Evolutionary conservation across 2,329 filamentous ascomycete genomes (phyloP).

Genomic region (Aspergillus costaricaensis): DNA sequence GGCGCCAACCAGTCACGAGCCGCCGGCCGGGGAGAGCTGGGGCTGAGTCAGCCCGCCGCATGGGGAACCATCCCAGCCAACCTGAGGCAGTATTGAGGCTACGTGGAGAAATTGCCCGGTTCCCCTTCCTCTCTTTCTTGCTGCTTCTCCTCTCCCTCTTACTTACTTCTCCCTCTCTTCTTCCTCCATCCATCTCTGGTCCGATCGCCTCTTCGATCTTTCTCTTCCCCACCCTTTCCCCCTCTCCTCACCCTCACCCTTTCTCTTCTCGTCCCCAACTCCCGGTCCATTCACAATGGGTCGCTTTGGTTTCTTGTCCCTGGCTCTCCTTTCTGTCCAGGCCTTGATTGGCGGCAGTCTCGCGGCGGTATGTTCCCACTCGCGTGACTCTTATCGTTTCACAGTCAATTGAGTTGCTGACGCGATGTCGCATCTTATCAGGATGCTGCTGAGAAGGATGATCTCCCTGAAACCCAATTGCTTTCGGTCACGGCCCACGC

Average conservation of each 20-base stretch:
- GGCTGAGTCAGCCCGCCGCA: constrained; percentile 23
- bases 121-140: constrained; percentile 2
- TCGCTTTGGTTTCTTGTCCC: constrained; percentile 69
- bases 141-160: not conserved
- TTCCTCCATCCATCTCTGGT: not conserved
- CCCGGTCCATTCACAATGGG: constrained; percentile 60
- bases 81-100: constrained; percentile 12
- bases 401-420: constrained; percentile 28
- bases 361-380: constrained; percentile 56
- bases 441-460: constrained; percentile 65
- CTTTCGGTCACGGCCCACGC: constrained; percentile 58
- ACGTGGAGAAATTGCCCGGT: constrained; percentile 29
- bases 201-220: not conserved
- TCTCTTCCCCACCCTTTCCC: constrained; percentile 7
- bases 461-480: constrained; percentile 64
- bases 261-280: constrained; percentile 15
- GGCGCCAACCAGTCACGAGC: not conserved
- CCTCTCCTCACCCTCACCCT: constrained; percentile 14
- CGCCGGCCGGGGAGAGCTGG: constrained; percentile 3
- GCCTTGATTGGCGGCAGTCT: constrained; percentile 66
- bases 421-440: constrained; percentile 24
- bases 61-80: constrained; percentile 16
- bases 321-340: constrained; percentile 71
- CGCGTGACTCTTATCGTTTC: not conserved
- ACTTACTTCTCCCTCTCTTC: constrained; percentile 9